Conservation (phyloP, 1,284 basidiomycete species). For the Grifola frondosa region DNA sequence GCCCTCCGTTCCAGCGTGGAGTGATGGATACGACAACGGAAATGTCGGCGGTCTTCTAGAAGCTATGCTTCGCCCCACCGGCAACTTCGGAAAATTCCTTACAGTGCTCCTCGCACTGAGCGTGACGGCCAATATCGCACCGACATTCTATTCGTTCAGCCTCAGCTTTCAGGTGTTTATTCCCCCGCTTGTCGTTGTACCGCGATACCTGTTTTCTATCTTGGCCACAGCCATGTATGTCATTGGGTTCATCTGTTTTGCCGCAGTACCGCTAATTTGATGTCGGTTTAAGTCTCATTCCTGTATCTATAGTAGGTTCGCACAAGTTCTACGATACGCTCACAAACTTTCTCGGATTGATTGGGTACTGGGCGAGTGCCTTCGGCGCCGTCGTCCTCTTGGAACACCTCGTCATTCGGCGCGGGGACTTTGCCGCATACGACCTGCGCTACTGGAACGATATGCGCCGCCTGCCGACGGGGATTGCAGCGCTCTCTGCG, state of each 20-base stretch:
- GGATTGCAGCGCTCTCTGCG: conserved; percentile 58
- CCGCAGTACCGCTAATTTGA: not conserved
- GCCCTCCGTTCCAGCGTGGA: conserved; percentile 68
- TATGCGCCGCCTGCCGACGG: conserved; percentile 57
- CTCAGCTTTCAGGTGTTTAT: conserved; percentile 79
- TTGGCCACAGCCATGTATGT: conserved; percentile 78
- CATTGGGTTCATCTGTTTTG: not conserved
- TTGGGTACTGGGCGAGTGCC: conserved; percentile 69
- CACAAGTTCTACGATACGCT: conserved; percentile 67
- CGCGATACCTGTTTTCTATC: conserved; percentile 85
- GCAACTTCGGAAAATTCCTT: conserved; percentile 84
- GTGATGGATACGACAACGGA: conserved; percentile 53
- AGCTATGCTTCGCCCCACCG: conserved; percentile 68
- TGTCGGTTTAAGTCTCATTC: conserved; percentile 38
- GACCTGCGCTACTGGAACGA: conserved; percentile 55
- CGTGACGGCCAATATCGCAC: conserved; percentile 82
- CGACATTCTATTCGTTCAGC: conserved; percentile 83
- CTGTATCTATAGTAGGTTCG: conserved; percentile 67
- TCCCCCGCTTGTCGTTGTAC: conserved; percentile 66
- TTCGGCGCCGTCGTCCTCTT: conserved; percentile 59
- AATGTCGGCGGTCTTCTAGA: conserved; percentile 76
- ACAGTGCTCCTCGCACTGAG: conserved; percentile 82
- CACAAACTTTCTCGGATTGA: conserved; percentile 69
- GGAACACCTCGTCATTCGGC: conserved; percentile 67
- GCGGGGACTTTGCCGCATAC: conserved; percentile 50